Conservation (phyloP, 2,329 filamentous ascomycete genomes). For the Penicillium sp. region DNA sequence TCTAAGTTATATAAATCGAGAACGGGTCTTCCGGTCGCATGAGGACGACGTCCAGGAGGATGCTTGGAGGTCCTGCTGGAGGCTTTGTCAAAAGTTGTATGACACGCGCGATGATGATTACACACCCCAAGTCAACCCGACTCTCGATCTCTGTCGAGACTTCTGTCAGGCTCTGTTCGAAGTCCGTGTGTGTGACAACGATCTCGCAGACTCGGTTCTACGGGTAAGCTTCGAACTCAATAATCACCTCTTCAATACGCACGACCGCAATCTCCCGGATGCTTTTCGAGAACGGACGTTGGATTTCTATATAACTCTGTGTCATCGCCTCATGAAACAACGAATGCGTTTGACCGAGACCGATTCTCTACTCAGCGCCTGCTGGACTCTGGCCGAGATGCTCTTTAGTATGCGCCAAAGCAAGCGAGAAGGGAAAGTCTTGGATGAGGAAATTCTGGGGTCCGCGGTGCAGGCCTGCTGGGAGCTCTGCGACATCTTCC, state of each 20-base stretch:
- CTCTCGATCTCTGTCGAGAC: conserved; percentile 81
- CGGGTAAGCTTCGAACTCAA: conserved; percentile 93
- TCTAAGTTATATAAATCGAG: conserved; percentile 78
- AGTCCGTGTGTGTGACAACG: conserved; percentile 72
- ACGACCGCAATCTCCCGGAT: conserved; percentile 79
- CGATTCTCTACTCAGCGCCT: conserved; percentile 77
- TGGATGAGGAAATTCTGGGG: conserved; percentile 80
- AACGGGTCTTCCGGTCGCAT: conserved; percentile 73
- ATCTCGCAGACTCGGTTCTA: conserved; percentile 78
- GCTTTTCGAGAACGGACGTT: conserved; percentile 84
- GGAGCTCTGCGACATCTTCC: conserved; percentile 91
- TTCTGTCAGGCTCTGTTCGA: conserved; percentile 93
- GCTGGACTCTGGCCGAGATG: conserved; percentile 90
- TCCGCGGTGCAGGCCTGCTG: conserved; percentile 91
- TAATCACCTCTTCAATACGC: conserved; percentile 91
- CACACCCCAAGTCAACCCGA: conserved; percentile 67
- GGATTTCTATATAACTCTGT: conserved; percentile 92
- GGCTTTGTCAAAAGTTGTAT: conserved; percentile 84
- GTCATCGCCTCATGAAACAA: conserved; percentile 95
- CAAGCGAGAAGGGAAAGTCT: conserved; percentile 66
- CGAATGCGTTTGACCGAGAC: conserved; percentile 74
- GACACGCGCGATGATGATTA: conserved; percentile 71
- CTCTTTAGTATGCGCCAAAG: conserved; percentile 86
- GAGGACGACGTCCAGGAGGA: conserved; percentile 77
- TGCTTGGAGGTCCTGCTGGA: conserved; percentile 94